A percentile compares a stretch with the other conserved stretches of the same genome.
These are phyloP conservation scores for Pyrenula massariospora DNA, from an alignment of 495 filamentous ascomycete genomes.

Conservation along the genomic window DNA sequence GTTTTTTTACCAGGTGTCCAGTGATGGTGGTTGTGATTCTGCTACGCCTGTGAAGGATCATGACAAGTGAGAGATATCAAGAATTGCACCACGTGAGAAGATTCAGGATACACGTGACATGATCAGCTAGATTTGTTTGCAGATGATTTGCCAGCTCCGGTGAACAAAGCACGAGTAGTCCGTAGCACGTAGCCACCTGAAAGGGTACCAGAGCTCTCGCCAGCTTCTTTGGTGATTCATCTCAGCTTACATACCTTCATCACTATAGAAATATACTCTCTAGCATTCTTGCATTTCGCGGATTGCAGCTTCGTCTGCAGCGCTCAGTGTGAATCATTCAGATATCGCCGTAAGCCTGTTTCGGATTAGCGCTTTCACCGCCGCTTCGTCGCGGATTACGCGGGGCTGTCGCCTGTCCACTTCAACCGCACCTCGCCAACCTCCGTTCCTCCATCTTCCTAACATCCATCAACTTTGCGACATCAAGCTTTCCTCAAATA, in stretches of 20 bases:
- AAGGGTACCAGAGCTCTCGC: not conserved
- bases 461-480: constrained; percentile 1
- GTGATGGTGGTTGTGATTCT: too few relatives aligned
- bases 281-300: too few relatives aligned
- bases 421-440: constrained; percentile 5
- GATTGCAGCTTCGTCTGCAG: too few relatives aligned
- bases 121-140: not conserved
- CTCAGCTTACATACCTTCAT: too few relatives aligned
- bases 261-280: too few relatives aligned
- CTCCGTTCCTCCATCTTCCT: constrained; percentile 11
- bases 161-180: not conserved
- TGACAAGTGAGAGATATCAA: not conserved
- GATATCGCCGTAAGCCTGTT: constrained; percentile 37
- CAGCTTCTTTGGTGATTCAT: not conserved
- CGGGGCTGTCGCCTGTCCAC: constrained; percentile 17
- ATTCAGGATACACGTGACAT: not conserved
- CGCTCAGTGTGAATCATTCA: not conserved
- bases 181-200: not conserved
- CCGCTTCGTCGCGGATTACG: constrained; percentile 25
- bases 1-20: too few relatives aligned
- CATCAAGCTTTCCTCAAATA: not conserved
- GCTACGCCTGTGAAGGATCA: too few relatives aligned
- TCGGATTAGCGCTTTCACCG: constrained; percentile 45
- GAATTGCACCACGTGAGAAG: not conserved
- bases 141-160: not conserved